Base-by-base conservation (phyloP, 805 yeast species). In the Nakazawaea wyomingensis region DNA sequence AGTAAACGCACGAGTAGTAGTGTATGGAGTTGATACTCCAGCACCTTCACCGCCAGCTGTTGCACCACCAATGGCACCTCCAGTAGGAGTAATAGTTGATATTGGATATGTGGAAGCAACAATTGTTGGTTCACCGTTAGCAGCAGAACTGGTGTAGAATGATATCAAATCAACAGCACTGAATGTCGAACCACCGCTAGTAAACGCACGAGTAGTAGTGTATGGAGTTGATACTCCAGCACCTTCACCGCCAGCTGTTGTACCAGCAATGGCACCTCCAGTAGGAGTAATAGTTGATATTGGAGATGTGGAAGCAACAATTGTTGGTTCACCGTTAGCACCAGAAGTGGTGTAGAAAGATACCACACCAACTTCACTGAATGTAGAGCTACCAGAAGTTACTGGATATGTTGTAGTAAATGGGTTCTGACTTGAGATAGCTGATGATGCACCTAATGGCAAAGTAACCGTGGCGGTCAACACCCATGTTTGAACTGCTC, bases 401-500 rank as follows among this genome's bases (percentile, higher is more conserved):
- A 29, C n/a, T 29, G 32, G 32, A 2, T 14, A 7, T 2, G 32
- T 29, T 13, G 32, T 29, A 29, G 32, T 29, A 14, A 10, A 29
- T 29, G 32, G 32, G n/a, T n/a, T n/a, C n/a, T n/a, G n/a, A n/a
- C n/a, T n/a, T n/a, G n/a, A n/a, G n/a, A n/a, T n/a, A n/a, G n/a
- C n/a, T n/a, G n/a, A n/a, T n/a, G 22, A n/a, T 34, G 35, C 26
- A 9, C 21, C 27, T n/a, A 20, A 11, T 10, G 17, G 8, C 27
- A 40, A 27, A 16, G 38, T 21, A 7, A 34, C 8, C 5, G 39
- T 41, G 31, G n/a, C 21, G 5, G 35, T 11, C 22, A 41, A 41
- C 21, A 34, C 39, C 20, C 28, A 34, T 21, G 39, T 41, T 22
- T 32, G 26, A 3, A 39, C 33, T n/a, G 37, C 43, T 39, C 43